Evolutionary conservation across 108 stramenopile genomes (phyloP), one percentile per base, ranked within the genome.

Genomic region (Skeletonema costatum): DNA sequence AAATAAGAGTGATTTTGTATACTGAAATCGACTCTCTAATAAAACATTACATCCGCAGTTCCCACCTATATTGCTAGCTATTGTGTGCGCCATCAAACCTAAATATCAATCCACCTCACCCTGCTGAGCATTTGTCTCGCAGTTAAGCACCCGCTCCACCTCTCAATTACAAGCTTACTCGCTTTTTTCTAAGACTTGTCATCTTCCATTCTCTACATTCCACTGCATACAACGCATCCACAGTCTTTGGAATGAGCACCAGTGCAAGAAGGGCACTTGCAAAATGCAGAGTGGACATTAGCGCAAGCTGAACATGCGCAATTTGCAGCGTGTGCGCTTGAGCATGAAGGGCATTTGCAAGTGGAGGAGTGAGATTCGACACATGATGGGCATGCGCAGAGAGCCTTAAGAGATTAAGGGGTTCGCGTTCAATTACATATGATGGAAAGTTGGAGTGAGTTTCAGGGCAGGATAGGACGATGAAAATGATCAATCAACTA

Each of bases 201-300:
- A 13, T 68, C 14, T 25, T 29, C 19, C 48, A 29, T 68, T 19
- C 3, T 32, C 12, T 29, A 51, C 19, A 53, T 25, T 21, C 51
- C 31, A 48, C 67, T 56, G 64, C 86, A 86, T 30, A 48, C 70
- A 10, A 42, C 75, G 53, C 86, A 86, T 33, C 33, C 29, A 56
- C 86, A 86, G 59, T 71, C 60, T 29, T 79, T 31, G 13, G 77
- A 44, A 68, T 82, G 80, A 7, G 77, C 31, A n/a, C 67, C 78
- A 44, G 66, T 64, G 71, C 81, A 85, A 10, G 72, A 62, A 14
- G 65, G 65, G 56, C 73, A 74, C 50, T 66, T 74, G 65, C 73
- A 74, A 32, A 74, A 33, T 1, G 73, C 73, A 65, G 73, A 66
- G 25, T 74, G 73, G 42, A 74, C 73, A 58, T 35, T 32, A n/a